Conservation (phyloP, 2,329 filamentous ascomycete genomes). For the Botrytis squamosa region DNA sequence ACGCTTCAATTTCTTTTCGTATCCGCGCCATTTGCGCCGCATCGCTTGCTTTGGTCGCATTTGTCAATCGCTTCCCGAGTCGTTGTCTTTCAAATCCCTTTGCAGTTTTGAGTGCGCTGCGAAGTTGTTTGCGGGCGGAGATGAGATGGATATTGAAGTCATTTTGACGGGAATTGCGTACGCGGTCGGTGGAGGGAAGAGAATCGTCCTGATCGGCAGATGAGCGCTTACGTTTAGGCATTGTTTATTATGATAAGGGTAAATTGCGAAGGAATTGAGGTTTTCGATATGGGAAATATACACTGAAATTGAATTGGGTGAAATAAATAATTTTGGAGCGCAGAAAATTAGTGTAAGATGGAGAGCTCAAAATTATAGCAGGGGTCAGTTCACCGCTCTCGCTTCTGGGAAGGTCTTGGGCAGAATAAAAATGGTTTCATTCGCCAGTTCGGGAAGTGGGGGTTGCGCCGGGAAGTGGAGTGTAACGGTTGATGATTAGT, state of each 20-base stretch:
- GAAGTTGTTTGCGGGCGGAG: slow-evolving; percentile 58
- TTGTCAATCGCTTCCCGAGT: slow-evolving; percentile 57
- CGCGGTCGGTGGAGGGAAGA: slow-evolving; percentile 21
- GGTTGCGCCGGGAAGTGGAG: neutral
- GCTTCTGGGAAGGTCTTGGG: neutral
- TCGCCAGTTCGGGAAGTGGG: neutral
- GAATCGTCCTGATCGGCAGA: slow-evolving; percentile 21
- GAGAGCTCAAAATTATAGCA: slow-evolving; percentile 15
- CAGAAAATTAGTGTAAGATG: neutral
- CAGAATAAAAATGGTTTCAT: neutral
- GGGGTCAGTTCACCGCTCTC: slow-evolving; percentile 1
- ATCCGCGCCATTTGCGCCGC: slow-evolving; percentile 57
- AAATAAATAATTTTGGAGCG: neutral
- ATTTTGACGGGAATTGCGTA: slow-evolving; percentile 41
- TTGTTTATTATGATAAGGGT: slow-evolving; percentile 33
- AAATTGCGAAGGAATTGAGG: neutral
- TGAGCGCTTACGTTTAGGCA: slow-evolving; percentile 59
- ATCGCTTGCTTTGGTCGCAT: slow-evolving; percentile 47
- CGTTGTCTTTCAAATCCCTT: slow-evolving; percentile 80
- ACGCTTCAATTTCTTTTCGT: slow-evolving; percentile 56
- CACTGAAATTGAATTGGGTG: neutral
- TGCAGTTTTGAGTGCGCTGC: slow-evolving; percentile 66
- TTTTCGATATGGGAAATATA: neutral
- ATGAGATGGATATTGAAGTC: slow-evolving; percentile 50
- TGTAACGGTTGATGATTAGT: neutral